Evolutionary conservation across 2,329 filamentous ascomycete genomes (phyloP).

Genomic region (Acrocalymma vagum): DNA sequence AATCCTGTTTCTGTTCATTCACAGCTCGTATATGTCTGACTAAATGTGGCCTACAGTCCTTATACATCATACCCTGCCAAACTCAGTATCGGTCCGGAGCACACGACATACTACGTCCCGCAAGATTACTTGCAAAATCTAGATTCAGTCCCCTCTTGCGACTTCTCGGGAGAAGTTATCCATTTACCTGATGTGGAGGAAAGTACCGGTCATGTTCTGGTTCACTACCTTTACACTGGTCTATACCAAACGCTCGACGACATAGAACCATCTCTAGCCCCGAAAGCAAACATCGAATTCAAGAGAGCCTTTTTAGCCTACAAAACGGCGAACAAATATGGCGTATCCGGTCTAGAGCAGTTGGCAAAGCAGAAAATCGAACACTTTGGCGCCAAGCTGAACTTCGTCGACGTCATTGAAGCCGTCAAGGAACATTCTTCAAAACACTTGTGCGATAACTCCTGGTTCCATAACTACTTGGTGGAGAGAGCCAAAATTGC

Average conservation of each 20-base stretch:
- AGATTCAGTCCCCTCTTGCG: constrained; percentile 6
- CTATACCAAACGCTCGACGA: constrained; percentile 23
- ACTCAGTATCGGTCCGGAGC: constrained; percentile 9
- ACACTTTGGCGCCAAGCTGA: constrained; percentile 8
- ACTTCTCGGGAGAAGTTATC: neutral
- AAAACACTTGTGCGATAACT: constrained; percentile 7
- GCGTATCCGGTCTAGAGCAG: constrained; percentile 17
- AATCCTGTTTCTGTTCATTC: constrained; percentile 9
- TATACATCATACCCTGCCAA: constrained; percentile 7
- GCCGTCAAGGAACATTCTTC: constrained; percentile 15
- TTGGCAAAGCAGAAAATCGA: constrained; percentile 17
- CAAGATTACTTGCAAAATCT: constrained; percentile 12
- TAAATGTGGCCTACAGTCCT: constrained; percentile 16
- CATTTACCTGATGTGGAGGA: constrained; percentile 10
- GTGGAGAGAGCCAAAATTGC: constrained; percentile 12
- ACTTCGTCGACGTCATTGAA: constrained; percentile 17
- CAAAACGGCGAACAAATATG: constrained; percentile 13
- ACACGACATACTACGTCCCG: constrained; percentile 10
- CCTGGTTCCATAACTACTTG: constrained; percentile 22
- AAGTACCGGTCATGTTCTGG: constrained; percentile 15
- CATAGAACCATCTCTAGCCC: constrained; percentile 1
- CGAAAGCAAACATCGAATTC: constrained; percentile 18
- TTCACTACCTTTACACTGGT: constrained; percentile 25
- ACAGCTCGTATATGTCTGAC: constrained; percentile 2
- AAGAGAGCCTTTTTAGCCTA: constrained; percentile 23